A percentile compares a stretch with the other conserved stretches of the same genome.
These are phyloP conservation scores for Pinus albicaulis DNA, from an alignment of 75 land plant genomes.

Conservation along the genomic window DNA sequence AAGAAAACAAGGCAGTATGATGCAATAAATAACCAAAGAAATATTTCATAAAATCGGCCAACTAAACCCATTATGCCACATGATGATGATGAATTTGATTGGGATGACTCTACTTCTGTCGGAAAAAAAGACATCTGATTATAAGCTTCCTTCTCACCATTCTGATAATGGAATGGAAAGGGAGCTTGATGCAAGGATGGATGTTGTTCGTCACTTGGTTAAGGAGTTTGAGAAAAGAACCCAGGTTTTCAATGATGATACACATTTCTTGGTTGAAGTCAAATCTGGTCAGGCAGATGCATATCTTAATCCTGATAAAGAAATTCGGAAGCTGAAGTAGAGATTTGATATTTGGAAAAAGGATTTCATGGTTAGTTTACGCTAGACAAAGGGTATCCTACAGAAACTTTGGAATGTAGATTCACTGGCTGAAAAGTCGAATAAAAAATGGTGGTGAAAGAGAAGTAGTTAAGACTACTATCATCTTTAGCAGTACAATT, in stretches of 20 bases:
- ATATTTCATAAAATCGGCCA: constrained; percentile 10
- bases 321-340: constrained; percentile 60
- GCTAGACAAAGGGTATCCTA: constrained; percentile 65
- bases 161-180: constrained; percentile 17
- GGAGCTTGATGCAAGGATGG: constrained; percentile 49
- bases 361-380: constrained; percentile 71
- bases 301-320: constrained; percentile 51
- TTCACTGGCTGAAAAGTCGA: constrained; percentile 29
- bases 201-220: constrained; percentile 45
- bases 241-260: constrained; percentile 79
- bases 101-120: constrained; percentile 60
- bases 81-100: constrained; percentile 55
- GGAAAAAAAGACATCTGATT: constrained; percentile 64
- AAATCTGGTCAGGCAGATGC: constrained; percentile 51
- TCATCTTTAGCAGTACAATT: no score
- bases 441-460: constrained; percentile 90
- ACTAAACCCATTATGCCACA: constrained; percentile 24
- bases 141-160: constrained; percentile 8
- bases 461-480: constrained; percentile 8
- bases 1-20: constrained; percentile 26
- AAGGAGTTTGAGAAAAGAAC: constrained; percentile 84
- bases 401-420: constrained; percentile 64
- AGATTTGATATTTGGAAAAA: constrained; percentile 89
- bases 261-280: constrained; percentile 56
- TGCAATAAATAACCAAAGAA: constrained; percentile 19